Evolutionary conservation across 768 basidiomycete genomes (phyloP).

Genomic region (Lepiota venenata): DNA sequence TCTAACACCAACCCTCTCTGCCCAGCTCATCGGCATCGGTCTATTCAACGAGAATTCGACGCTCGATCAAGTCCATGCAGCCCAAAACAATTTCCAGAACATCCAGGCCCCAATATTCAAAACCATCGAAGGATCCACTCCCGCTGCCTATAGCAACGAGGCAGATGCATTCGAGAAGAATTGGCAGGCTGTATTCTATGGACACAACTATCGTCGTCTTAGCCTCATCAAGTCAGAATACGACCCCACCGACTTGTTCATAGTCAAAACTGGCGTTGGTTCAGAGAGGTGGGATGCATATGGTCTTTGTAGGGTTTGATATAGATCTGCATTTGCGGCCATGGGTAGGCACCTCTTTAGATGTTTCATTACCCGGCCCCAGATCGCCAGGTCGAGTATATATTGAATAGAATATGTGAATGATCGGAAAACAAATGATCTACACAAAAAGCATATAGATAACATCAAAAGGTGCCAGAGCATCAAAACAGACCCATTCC

Average conservation of each 20-base stretch:
- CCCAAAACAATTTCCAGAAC: constrained; percentile 20
- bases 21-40: not conserved
- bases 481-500: constrained; percentile 10
- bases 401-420: too few relatives aligned
- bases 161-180: constrained; percentile 27
- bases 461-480: not conserved
- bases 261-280: constrained; percentile 28
- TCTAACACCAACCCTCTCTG: not conserved
- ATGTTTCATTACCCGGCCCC: too few relatives aligned
- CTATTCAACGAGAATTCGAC: not conserved
- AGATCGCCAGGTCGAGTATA: too few relatives aligned
- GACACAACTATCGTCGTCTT: constrained; percentile 29
- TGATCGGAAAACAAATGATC: not conserved
- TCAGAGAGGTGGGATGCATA: constrained; percentile 29
- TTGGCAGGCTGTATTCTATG: constrained; percentile 30
- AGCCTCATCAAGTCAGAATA: constrained; percentile 26
- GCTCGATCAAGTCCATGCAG: constrained; percentile 13
- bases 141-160: constrained; percentile 32
- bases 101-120: constrained; percentile 23
- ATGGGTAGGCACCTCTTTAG: too few relatives aligned
- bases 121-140: constrained; percentile 22
- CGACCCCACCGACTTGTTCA: constrained; percentile 30
- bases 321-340: too few relatives aligned
- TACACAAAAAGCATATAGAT: not conserved
- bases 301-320: constrained; percentile 20